These are phyloP conservation scores for Hypoxylon rubiginosum DNA, from an alignment of 2,329 filamentous ascomycete species.

Conservation along the genomic window DNA sequence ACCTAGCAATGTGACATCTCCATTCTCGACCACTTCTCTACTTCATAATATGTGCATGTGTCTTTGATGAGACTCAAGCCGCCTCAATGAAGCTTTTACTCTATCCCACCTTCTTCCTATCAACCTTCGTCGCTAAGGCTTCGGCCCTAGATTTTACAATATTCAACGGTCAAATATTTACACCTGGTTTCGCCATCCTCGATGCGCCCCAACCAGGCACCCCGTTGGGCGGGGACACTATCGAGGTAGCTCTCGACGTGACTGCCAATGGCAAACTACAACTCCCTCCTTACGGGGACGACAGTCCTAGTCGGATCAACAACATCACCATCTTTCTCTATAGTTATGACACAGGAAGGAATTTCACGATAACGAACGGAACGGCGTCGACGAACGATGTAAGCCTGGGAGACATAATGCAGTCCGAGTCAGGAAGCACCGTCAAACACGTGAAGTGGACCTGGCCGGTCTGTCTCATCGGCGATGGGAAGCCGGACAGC, in stretches of 20 bases:
- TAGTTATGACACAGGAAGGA: conserved; percentile 72
- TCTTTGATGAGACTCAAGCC: conserved; percentile 14
- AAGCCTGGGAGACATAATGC: conserved; percentile 72
- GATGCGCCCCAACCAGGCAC: conserved; percentile 75
- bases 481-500: conserved; percentile 64
- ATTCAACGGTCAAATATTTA: conserved; percentile 76
- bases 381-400: conserved; percentile 65
- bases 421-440: conserved; percentile 74
- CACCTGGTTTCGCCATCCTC: conserved; percentile 75
- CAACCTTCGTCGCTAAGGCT: conserved; percentile 48
- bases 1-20: conserved; percentile 19
- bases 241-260: conserved; percentile 77
- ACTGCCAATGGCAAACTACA: conserved; percentile 74
- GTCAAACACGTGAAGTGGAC: conserved; percentile 81
- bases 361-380: conserved; percentile 77
- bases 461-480: conserved; percentile 78
- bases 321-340: conserved; percentile 77
- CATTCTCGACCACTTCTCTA: conserved; percentile 7
- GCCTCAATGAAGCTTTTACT: conserved; percentile 42
- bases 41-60: conserved; percentile 12
- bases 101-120: conserved; percentile 42
- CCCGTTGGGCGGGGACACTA: conserved; percentile 70
- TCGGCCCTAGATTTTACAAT: conserved; percentile 66
- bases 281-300: conserved; percentile 67
- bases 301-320: conserved; percentile 69